Evolutionary conservation across 306 rosid species (phyloP), one percentile per base, ranked within the genome.

Genomic region (Cucurbita maxima): DNA sequence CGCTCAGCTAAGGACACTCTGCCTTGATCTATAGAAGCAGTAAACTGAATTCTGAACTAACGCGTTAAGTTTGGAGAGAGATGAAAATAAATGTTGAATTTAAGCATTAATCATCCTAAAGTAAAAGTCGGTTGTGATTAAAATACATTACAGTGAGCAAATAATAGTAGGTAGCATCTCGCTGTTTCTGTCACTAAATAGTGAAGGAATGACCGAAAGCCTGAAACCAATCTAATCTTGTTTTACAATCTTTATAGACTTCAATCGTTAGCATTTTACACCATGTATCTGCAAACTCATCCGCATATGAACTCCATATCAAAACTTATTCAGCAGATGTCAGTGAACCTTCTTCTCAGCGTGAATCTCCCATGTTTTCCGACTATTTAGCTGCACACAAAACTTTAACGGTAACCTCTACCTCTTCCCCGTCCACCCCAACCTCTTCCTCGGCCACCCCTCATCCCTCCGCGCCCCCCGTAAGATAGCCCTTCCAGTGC

Each of bases 401-500:
- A 52, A 75, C 19, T 11, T 74, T 83, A 88, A 81, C 87, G 61
- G 77, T 70, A 85, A 52, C 89, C 92, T 79, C 92, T 86, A 77
- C 90, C 90, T 82, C 90, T 81, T 74, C 96, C 97, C 0, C 92
- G 89, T 55, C 96, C 90, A 51, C 85, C 92, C 88, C 97, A 83
- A 18, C 90, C 86, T 55, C 85, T 71, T 30, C 96, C 89, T 37
- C 87, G 80, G 72, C 98, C 95, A 59, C 90, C 94, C 76, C 96
- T 81, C 57, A 62, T 5, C 37, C 86, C 86, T 22, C 84, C 82
- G 63, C 90, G 81, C 20, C 96, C 93, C 20, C 94, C 90, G 60
- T 81, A 82, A 64, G 96, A 87, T 80, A 94, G 75, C 52, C 96
- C 99, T 60, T 84, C 95, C 76, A 89, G 81, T 10, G 97, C 97